Conservation (phyloP, 1,284 basidiomycete genomes). For the Fomes fomentarius region DNA sequence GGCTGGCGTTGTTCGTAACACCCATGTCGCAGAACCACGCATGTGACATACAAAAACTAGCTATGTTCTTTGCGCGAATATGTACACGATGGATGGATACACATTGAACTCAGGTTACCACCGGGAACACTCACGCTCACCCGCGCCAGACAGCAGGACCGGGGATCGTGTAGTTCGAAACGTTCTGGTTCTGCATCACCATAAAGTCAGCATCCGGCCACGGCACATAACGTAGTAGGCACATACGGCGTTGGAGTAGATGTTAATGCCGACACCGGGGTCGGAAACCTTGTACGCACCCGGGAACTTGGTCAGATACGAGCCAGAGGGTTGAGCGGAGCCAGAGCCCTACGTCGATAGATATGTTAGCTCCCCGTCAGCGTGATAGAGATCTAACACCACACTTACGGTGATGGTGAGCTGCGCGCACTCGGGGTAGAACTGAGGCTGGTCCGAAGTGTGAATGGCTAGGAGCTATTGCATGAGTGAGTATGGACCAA, state of each 20-base stretch:
- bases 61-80: background rate
- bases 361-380: too few species aligned
- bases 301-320: slow-evolving; percentile 40
- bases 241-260: slow-evolving; percentile 34
- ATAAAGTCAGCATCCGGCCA: too few species aligned
- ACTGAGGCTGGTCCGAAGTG: slow-evolving; percentile 38
- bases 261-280: slow-evolving; percentile 40
- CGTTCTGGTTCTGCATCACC: too few species aligned
- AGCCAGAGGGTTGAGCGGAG: slow-evolving; percentile 33
- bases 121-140: slow-evolving; percentile 9
- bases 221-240: too few species aligned
- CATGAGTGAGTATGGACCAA: background rate
- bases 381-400: too few species aligned
- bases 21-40: too few species aligned
- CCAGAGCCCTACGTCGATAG: slow-evolving; percentile 34
- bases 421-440: slow-evolving; percentile 46
- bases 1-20: too few species aligned
- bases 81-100: background rate
- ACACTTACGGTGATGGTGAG: slow-evolving; percentile 37
- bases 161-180: slow-evolving; percentile 42
- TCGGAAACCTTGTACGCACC: slow-evolving; percentile 40
- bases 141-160: slow-evolving; percentile 31
- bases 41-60: too few species aligned
- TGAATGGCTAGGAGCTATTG: slow-evolving; percentile 36
- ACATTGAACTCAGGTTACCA: background rate